Percentiles rank a stretch among this genome's conserved stretches.
These are phyloP conservation scores for Cryptococcus wingfieldii DNA, from an alignment of 1,284 basidiomycete species.

Conservation along the genomic window DNA sequence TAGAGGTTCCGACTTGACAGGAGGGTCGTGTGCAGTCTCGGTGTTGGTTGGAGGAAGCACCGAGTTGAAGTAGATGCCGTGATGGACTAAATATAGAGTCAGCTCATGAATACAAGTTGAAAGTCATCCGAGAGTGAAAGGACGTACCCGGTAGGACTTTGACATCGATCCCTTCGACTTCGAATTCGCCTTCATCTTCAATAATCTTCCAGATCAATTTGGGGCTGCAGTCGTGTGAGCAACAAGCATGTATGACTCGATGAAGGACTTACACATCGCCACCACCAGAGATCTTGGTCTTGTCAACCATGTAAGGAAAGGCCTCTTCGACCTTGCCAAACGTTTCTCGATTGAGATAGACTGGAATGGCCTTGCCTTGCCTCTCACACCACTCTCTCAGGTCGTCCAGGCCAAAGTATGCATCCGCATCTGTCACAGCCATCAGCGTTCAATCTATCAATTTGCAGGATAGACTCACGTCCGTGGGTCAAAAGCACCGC, in stretches of 20 bases:
- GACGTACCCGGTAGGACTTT: constrained; percentile 30
- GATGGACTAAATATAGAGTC: constrained; percentile 20
- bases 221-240: constrained; percentile 18
- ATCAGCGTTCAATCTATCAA: not conserved
- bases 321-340: constrained; percentile 37
- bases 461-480: constrained; percentile 31
- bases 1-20: constrained; percentile 12
- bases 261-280: constrained; percentile 42
- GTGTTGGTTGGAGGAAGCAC: constrained; percentile 13
- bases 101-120: not conserved
- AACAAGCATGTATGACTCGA: not conserved
- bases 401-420: constrained; percentile 41
- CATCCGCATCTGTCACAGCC: constrained; percentile 35
- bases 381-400: constrained; percentile 45
- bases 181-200: constrained; percentile 36
- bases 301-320: constrained; percentile 49
- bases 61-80: constrained; percentile 37
- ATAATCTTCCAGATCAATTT: constrained; percentile 37
- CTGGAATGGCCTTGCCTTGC: constrained; percentile 37
- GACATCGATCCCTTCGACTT: constrained; percentile 37
- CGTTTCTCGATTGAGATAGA: constrained; percentile 41
- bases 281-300: constrained; percentile 48
- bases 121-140: constrained; percentile 2
- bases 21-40: not conserved
- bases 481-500: constrained; percentile 51